These are phyloP conservation scores for Huiozyma naganishii DNA, from an alignment of 805 yeast genomes.

Conservation along the genomic window DNA sequence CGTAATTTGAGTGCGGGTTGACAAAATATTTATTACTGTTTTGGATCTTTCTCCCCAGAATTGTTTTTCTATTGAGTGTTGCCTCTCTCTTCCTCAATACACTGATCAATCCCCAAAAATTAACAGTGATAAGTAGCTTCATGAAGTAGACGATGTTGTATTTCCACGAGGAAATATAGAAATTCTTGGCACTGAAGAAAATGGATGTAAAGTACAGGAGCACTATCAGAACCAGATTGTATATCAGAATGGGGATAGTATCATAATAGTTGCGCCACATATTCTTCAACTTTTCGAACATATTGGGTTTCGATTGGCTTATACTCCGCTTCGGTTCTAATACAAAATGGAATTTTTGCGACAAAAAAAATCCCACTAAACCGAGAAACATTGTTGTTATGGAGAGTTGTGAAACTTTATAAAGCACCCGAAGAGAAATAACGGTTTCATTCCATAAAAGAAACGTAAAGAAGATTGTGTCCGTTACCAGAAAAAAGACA, in stretches of 20 bases:
- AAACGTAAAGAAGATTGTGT: constrained; percentile 8
- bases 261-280: constrained; percentile 22
- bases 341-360: constrained; percentile 18
- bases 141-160: constrained; percentile 14
- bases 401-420: constrained; percentile 6
- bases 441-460: constrained; percentile 3
- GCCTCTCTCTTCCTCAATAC: constrained; percentile 22
- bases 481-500: constrained; percentile 5
- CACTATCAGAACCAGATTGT: constrained; percentile 11
- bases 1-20: constrained; percentile 16
- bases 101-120: constrained; percentile 26
- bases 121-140: constrained; percentile 21
- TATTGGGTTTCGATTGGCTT: neutral
- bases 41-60: constrained; percentile 24
- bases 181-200: constrained; percentile 5
- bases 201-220: constrained; percentile 12
- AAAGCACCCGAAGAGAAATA: constrained; percentile 1
- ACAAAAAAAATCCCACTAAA: constrained; percentile 11
- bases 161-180: constrained; percentile 14
- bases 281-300: constrained; percentile 4
- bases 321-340: constrained; percentile 12
- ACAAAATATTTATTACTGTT: constrained; percentile 21
- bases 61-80: constrained; percentile 17
- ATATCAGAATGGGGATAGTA: constrained; percentile 19
- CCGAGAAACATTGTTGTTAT: constrained; percentile 11